Evolutionary conservation across 2,329 filamentous ascomycete genomes (phyloP).

Genomic region (Diatrype stigma): DNA sequence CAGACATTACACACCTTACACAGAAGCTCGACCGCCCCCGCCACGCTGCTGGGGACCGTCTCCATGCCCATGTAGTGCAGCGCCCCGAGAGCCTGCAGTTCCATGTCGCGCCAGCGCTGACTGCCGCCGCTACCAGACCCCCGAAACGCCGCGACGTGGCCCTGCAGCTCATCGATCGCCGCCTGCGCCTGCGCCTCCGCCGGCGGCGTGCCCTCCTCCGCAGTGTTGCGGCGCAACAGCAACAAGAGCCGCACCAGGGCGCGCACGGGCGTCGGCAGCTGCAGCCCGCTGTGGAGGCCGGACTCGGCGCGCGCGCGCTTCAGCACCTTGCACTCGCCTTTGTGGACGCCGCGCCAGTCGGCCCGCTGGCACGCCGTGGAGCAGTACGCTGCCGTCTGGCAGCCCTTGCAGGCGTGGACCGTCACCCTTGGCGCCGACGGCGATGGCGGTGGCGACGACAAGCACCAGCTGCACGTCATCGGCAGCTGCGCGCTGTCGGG

Average conservation of each 20-base stretch:
- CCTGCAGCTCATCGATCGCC: slow-evolving; percentile 43
- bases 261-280: slow-evolving; percentile 52
- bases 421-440: slow-evolving; percentile 6
- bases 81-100: slow-evolving; percentile 46
- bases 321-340: slow-evolving; percentile 49
- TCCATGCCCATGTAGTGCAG: slow-evolving; percentile 41
- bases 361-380: slow-evolving; percentile 47
- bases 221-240: slow-evolving; percentile 15
- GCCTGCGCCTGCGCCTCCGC: no score
- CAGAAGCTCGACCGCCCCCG: slow-evolving; percentile 41
- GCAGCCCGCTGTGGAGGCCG: no score
- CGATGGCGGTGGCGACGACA: slow-evolving; percentile 20
- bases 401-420: slow-evolving; percentile 46
- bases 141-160: slow-evolving; percentile 40
- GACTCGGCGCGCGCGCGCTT: slow-evolving; percentile 33
- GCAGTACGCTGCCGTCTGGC: slow-evolving; percentile 53
- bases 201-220: slow-evolving; percentile 21
- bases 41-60: slow-evolving; percentile 30
- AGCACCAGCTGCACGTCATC: slow-evolving; percentile 47
- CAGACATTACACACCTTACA: slow-evolving; percentile 48
- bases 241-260: slow-evolving; percentile 50
- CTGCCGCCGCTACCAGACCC: slow-evolving; percentile 5
- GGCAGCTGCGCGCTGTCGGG: slow-evolving; percentile 39
- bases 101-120: slow-evolving; percentile 41
- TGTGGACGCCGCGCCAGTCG: slow-evolving; percentile 51